phyloP scores from a whole-genome alignment of 257 asterid genomes.

The Parsonsia alboflavescens region DNA sequence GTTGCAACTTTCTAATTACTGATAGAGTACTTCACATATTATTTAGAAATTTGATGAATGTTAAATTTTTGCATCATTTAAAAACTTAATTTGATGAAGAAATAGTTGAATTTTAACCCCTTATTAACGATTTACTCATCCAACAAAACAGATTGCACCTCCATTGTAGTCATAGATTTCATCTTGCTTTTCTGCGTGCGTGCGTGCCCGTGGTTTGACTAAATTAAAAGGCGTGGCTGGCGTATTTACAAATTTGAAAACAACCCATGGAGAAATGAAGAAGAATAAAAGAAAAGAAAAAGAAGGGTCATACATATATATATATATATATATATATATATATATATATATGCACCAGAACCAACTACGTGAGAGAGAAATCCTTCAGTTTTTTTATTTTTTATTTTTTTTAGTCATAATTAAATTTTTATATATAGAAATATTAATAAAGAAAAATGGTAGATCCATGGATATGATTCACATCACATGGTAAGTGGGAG shows the following conservation, averaged over 20 bases:
- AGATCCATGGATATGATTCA: constrained; percentile 1
- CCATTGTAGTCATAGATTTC: not conserved
- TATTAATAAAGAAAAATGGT: not conserved
- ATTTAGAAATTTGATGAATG: not conserved
- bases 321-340: too few species aligned
- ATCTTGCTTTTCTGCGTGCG: constrained; percentile 9
- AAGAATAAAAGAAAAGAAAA: not conserved
- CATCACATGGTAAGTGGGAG: constrained; percentile 17
- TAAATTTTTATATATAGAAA: too few species aligned
- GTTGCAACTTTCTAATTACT: too few species aligned
- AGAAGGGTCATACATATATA: not conserved
- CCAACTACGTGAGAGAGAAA: too few species aligned
- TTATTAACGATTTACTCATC: too few species aligned
- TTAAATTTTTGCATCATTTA: too few species aligned
- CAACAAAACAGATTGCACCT: not conserved
- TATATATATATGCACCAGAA: too few species aligned
- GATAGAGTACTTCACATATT: too few species aligned
- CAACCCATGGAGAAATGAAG: not conserved
- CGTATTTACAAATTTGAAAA: not conserved
- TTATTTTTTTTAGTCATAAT: too few species aligned
- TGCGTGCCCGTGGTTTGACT: constrained; percentile 14
- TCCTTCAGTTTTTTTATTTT: too few species aligned
- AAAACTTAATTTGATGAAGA: too few species aligned
- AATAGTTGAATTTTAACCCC: too few species aligned
- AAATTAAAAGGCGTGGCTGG: not conserved